Conservation (phyloP, 768 basidiomycete species). For the Lentinula raphanica region DNA sequence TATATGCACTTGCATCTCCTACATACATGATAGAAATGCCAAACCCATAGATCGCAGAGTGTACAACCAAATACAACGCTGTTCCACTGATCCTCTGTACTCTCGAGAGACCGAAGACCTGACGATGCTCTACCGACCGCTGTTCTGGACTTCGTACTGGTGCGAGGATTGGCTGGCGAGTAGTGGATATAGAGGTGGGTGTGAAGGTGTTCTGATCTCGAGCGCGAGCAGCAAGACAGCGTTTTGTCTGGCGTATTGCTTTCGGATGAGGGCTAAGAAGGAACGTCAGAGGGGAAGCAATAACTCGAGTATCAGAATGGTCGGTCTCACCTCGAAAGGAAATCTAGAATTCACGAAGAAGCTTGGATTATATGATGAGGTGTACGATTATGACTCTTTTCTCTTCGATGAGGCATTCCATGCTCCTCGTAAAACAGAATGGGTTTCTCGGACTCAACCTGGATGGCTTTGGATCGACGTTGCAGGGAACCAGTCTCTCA, state of each 20-base stretch:
- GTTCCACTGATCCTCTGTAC: slow-evolving; percentile 51
- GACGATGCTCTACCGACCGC: slow-evolving; percentile 65
- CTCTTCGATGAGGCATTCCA: slow-evolving; percentile 15
- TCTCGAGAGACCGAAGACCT: slow-evolving; percentile 49
- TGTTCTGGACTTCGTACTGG: slow-evolving; percentile 77
- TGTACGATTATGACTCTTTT: slow-evolving; percentile 50
- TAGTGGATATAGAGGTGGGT: slow-evolving; percentile 44
- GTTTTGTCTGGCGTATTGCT: slow-evolving; percentile 60
- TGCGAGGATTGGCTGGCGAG: slow-evolving; percentile 64
- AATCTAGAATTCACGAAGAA: slow-evolving; percentile 51
- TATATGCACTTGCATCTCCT: neutral
- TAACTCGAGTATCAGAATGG: slow-evolving; percentile 30
- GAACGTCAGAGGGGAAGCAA: slow-evolving; percentile 9
- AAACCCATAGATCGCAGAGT: slow-evolving; percentile 57
- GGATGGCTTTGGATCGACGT: slow-evolving; percentile 62
- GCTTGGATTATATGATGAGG: slow-evolving; percentile 52
- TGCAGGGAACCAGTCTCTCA: slow-evolving; percentile 51
- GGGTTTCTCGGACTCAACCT: slow-evolving; percentile 5
- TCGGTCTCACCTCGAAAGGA: slow-evolving; percentile 57
- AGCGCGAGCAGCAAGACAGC: slow-evolving; percentile 73
- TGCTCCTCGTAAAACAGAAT: slow-evolving; percentile 21
- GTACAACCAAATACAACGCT: slow-evolving; percentile 65
- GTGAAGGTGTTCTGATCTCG: slow-evolving; percentile 49
- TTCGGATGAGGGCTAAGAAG: slow-evolving; percentile 37
- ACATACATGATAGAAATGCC: no score